phyloP scores from a whole-genome alignment of 2,329 filamentous ascomycete genomes.

The Xylaria sp. region DNA sequence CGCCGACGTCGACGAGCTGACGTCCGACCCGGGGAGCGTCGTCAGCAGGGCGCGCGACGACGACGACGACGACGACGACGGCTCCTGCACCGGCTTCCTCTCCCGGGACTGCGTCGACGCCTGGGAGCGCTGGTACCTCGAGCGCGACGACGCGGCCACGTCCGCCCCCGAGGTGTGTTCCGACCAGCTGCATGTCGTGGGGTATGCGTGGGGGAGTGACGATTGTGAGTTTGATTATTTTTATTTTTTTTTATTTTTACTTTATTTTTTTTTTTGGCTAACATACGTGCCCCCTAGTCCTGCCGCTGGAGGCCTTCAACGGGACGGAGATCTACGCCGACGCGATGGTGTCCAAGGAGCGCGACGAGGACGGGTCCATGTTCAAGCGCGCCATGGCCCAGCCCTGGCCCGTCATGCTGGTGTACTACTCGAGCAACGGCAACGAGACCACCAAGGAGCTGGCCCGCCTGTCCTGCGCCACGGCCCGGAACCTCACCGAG shows the following conservation, averaged over 20 bases:
- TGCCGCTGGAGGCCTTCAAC: neutral
- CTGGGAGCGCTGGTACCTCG: neutral
- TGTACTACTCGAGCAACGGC: neutral
- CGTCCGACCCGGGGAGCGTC: too few relatives aligned
- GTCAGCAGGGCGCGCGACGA: neutral
- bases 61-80: conserved; percentile 2
- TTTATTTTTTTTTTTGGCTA: neutral
- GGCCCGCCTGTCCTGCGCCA: neutral
- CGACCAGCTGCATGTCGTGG: neutral
- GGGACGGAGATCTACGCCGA: conserved; percentile 1
- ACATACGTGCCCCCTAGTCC: neutral
- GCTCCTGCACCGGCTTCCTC: neutral
- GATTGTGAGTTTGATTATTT: conserved; percentile 1
- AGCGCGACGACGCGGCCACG: neutral
- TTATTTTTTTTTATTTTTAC: neutral
- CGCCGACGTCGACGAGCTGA: neutral
- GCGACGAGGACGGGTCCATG: neutral
- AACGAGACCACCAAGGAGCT: neutral
- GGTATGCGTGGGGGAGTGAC: neutral
- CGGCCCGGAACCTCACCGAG: neutral
- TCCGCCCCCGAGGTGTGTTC: neutral
- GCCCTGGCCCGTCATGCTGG: neutral
- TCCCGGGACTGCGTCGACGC: neutral
- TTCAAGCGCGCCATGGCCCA: neutral
- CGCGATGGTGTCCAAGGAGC: neutral